Conservation (phyloP, 768 basidiomycete genomes). For the Harrya chromipes region DNA sequence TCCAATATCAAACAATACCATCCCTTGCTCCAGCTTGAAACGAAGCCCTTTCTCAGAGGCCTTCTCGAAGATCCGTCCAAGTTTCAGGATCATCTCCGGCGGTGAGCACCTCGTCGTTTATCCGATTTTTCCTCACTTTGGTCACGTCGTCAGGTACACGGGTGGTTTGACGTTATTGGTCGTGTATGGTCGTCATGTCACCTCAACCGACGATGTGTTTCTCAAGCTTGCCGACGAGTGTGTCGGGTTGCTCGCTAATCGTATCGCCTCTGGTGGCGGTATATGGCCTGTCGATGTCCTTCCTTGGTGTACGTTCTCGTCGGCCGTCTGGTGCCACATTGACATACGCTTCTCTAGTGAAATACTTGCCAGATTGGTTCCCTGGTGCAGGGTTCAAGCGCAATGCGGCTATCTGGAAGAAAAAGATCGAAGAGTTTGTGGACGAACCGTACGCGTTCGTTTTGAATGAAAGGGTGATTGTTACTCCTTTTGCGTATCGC, state of each 20-base stretch:
- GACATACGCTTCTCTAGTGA: constrained; percentile 31
- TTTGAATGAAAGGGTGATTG: constrained; percentile 50
- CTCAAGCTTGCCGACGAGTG: constrained; percentile 43
- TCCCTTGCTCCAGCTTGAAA: constrained; percentile 55
- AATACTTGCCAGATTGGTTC: constrained; percentile 58
- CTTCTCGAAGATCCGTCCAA: constrained; percentile 43
- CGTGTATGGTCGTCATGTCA: constrained; percentile 58
- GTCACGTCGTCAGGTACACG: constrained; percentile 37
- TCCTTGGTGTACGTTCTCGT: constrained; percentile 28
- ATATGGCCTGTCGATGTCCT: constrained; percentile 43
- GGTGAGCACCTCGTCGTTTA: constrained; percentile 17
- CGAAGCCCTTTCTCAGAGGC: constrained; percentile 52
- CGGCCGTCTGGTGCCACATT: too few species aligned
- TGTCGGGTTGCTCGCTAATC: constrained; percentile 40
- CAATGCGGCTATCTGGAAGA: constrained; percentile 60
- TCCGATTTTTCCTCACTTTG: constrained; percentile 17
- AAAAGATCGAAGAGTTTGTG: constrained; percentile 60
- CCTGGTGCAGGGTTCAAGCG: constrained; percentile 67
- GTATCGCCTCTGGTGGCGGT: constrained; percentile 41
- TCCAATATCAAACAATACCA: constrained; percentile 53
- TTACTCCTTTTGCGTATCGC: neutral
- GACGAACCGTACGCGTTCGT: constrained; percentile 60
- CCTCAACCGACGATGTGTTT: constrained; percentile 39
- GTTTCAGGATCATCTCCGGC: constrained; percentile 35
- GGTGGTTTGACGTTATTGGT: constrained; percentile 55